phyloP scores from a whole-genome alignment of 305 asterid species.

The Solanum hybrid region DNA sequence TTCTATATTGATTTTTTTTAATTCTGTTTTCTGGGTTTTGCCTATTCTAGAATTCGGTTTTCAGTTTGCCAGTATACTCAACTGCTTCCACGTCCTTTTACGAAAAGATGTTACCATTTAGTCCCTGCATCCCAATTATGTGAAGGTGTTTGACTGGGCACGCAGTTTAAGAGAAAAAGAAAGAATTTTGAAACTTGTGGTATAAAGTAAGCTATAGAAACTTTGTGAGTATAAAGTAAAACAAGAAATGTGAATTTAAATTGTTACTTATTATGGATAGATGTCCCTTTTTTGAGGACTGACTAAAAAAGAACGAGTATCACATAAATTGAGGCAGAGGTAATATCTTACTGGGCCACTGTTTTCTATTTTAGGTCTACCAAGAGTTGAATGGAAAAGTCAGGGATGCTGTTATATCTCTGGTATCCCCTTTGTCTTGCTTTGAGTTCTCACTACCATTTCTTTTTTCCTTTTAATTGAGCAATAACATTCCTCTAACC shows the following conservation, averaged over 20 bases:
- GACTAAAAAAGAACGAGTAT: not conserved
- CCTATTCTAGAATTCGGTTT: not conserved
- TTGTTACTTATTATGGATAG: not conserved
- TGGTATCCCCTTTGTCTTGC: constrained; percentile 33
- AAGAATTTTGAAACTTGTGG: not conserved
- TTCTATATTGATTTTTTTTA: not conserved
- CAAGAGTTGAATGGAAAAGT: constrained; percentile 52
- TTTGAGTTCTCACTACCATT: not conserved
- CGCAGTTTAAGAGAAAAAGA: not conserved
- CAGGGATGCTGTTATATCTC: constrained; percentile 69
- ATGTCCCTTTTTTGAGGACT: not conserved
- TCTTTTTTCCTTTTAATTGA: constrained; percentile 4
- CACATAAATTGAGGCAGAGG: not conserved
- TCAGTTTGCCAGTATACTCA: constrained; percentile 1
- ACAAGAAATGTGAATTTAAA: not conserved
- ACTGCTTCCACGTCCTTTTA: not conserved
- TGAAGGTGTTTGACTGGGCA: not conserved
- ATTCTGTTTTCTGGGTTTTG: not conserved
- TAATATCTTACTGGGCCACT: not conserved
- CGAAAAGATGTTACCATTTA: not conserved
- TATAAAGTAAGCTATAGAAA: not conserved
- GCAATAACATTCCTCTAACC: constrained; percentile 13
- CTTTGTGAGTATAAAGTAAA: not conserved
- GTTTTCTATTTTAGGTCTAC: constrained; percentile 48
- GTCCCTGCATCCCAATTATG: not conserved